phyloP scores from a whole-genome alignment of 2,329 filamentous ascomycete genomes.

The Colletotrichum costaricense region DNA sequence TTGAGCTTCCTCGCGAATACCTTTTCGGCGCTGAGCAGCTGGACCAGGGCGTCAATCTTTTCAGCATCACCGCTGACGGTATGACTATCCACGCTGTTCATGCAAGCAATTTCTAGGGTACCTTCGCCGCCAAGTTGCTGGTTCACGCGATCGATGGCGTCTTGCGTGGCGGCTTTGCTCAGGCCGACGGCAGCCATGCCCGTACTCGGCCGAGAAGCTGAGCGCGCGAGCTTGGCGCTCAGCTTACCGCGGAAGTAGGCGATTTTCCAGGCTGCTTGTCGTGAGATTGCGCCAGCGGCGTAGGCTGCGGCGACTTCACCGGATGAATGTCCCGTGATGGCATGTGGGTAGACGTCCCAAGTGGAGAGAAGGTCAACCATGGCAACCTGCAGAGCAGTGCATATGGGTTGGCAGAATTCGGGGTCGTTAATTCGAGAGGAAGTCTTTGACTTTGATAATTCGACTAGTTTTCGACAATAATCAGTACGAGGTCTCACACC shows the following conservation, averaged over 20 bases:
- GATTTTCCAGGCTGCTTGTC: slow-evolving; percentile 57
- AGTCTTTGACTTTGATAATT: slow-evolving; percentile 41
- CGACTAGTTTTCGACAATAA: slow-evolving; percentile 21
- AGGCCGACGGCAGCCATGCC: slow-evolving; percentile 55
- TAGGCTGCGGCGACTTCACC: slow-evolving; percentile 63
- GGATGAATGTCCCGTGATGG: slow-evolving; percentile 57
- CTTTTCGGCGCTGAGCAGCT: slow-evolving; percentile 43
- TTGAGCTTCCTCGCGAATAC: slow-evolving; percentile 61
- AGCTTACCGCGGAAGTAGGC: slow-evolving; percentile 60
- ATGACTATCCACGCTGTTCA: slow-evolving; percentile 64
- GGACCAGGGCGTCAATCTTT: slow-evolving; percentile 43
- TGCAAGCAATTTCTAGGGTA: slow-evolving; percentile 54
- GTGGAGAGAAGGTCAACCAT: slow-evolving; percentile 55
- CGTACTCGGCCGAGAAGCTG: slow-evolving; percentile 44
- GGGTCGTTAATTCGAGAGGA: slow-evolving; percentile 50
- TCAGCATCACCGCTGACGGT: slow-evolving; percentile 55
- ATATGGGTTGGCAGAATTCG: slow-evolving; percentile 55
- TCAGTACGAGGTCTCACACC: not conserved
- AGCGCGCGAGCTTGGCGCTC: slow-evolving; percentile 41
- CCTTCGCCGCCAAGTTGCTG: slow-evolving; percentile 24
- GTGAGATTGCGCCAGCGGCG: slow-evolving; percentile 48
- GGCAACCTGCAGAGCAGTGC: slow-evolving; percentile 60
- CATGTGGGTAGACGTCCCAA: slow-evolving; percentile 52
- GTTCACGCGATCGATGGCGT: slow-evolving; percentile 41
- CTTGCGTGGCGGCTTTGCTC: slow-evolving; percentile 40